Conservation (phyloP, 2,329 filamentous ascomycete genomes). For the Huntiella omanensis region DNA sequence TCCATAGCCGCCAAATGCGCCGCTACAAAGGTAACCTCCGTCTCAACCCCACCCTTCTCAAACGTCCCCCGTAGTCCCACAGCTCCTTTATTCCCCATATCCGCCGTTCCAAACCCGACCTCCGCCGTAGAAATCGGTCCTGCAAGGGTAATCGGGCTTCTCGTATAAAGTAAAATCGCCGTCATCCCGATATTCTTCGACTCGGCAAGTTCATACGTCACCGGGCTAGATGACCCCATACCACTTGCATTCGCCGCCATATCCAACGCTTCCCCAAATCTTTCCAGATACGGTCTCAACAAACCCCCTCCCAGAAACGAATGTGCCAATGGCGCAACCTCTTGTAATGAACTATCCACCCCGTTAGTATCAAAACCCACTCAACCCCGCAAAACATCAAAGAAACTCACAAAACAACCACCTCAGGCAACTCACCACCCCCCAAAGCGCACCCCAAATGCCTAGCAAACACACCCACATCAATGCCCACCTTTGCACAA, state of each 20-base stretch:
- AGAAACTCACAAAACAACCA: slow-evolving; percentile 36
- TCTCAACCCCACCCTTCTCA: slow-evolving; percentile 20
- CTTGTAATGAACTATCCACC: slow-evolving; percentile 56
- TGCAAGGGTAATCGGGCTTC: slow-evolving; percentile 36
- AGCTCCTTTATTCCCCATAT: slow-evolving; percentile 93
- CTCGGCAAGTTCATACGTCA: slow-evolving; percentile 46
- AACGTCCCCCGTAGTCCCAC: slow-evolving; percentile 59
- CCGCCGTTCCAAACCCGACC: slow-evolving; percentile 64
- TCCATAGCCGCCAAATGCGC: slow-evolving; percentile 85
- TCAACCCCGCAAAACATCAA: not conserved
- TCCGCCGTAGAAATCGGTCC: slow-evolving; percentile 55
- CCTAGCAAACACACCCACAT: slow-evolving; percentile 49
- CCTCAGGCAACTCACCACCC: slow-evolving; percentile 30
- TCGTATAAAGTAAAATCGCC: slow-evolving; percentile 67
- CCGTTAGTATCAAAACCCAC: not conserved
- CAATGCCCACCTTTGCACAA: slow-evolving; percentile 54
- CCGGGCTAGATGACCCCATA: slow-evolving; percentile 12
- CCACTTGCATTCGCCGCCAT: slow-evolving; percentile 33
- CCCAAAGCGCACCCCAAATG: slow-evolving; percentile 46
- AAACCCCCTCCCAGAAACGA: slow-evolving; percentile 74
- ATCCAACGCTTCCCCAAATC: slow-evolving; percentile 52
- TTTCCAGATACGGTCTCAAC: slow-evolving; percentile 55
- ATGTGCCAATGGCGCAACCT: slow-evolving; percentile 68
- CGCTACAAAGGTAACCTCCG: slow-evolving; percentile 67
- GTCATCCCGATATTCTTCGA: slow-evolving; percentile 75